Conservation (phyloP, 164 flowering plant genomes). For the Magnolia kwangsiensis region DNA sequence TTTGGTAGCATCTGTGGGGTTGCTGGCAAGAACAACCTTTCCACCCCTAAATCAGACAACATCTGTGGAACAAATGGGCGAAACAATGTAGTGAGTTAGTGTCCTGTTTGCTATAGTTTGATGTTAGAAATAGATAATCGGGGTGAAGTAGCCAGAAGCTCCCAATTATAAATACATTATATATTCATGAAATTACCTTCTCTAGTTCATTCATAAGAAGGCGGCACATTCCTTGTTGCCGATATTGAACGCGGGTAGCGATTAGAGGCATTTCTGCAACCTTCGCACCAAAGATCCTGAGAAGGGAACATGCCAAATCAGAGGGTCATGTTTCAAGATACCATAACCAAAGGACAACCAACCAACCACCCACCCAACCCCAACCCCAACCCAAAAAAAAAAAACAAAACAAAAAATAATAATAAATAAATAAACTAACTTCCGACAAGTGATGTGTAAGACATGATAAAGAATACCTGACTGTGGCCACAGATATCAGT, state of each 20-base stretch:
- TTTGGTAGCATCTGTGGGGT: constrained; percentile 48
- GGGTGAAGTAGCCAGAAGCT: background rate
- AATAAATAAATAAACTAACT: too few species aligned
- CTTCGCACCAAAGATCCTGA: constrained; percentile 64
- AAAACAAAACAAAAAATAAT: background rate
- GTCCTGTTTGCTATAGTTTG: background rate
- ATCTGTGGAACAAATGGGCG: constrained; percentile 34
- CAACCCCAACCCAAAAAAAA: too few species aligned
- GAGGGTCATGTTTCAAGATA: background rate
- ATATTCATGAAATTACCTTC: constrained; percentile 10
- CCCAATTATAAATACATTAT: too few species aligned
- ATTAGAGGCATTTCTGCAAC: constrained; percentile 92
- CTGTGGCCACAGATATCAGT: constrained; percentile 60
- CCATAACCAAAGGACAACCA: background rate
- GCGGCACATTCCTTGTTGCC: constrained; percentile 86
- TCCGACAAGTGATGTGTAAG: background rate
- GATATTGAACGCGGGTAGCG: constrained; percentile 72
- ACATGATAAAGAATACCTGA: constrained; percentile 42
- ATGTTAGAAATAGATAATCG: background rate
- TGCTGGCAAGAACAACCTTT: constrained; percentile 81
- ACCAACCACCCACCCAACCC: background rate
- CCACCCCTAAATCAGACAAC: constrained; percentile 68
- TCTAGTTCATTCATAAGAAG: constrained; percentile 70
- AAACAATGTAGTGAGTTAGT: background rate
- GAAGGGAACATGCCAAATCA: constrained; percentile 8